Conservation (phyloP, 1,284 basidiomycete genomes). For the Cystobasidiaceae sp. region DNA sequence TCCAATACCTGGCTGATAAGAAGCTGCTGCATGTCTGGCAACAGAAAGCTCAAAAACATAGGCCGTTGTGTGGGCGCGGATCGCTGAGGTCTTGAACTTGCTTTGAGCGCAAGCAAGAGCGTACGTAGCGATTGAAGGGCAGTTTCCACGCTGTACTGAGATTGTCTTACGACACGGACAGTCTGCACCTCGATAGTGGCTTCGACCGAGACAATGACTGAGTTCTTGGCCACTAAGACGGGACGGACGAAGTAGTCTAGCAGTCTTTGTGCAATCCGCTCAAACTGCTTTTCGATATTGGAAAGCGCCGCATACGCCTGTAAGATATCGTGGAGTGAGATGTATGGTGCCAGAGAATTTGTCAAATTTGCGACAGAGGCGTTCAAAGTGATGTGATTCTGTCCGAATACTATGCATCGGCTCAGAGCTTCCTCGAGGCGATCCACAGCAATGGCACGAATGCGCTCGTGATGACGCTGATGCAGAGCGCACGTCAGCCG, state of each 20-base stretch:
- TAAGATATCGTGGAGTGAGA: conserved; percentile 1
- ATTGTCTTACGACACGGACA: not conserved
- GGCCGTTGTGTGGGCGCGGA: not conserved
- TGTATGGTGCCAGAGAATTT: not conserved
- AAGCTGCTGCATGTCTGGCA: conserved; percentile 7
- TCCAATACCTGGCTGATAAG: conserved; percentile 3
- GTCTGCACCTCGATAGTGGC: not conserved
- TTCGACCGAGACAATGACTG: not conserved
- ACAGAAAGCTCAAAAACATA: not conserved
- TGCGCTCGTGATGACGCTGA: not conserved
- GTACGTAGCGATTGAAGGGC: not conserved
- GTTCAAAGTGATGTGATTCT: not conserved
- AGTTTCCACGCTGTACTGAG: not conserved
- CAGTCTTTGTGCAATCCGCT: not conserved
- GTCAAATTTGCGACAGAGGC: not conserved
- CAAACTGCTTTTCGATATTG: conserved; percentile 3
- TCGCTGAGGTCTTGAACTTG: not conserved
- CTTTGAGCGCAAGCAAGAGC: not conserved
- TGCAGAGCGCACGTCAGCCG: not conserved
- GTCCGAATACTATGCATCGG: not conserved
- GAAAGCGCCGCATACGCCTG: not conserved
- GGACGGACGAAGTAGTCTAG: conserved; percentile 8
- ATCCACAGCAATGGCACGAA: not conserved
- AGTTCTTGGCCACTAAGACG: not conserved
- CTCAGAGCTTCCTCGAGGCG: conserved; percentile 16